Evolutionary conservation across 495 filamentous ascomycete species (phyloP).

Genomic region (Aspergillus wentii): DNA sequence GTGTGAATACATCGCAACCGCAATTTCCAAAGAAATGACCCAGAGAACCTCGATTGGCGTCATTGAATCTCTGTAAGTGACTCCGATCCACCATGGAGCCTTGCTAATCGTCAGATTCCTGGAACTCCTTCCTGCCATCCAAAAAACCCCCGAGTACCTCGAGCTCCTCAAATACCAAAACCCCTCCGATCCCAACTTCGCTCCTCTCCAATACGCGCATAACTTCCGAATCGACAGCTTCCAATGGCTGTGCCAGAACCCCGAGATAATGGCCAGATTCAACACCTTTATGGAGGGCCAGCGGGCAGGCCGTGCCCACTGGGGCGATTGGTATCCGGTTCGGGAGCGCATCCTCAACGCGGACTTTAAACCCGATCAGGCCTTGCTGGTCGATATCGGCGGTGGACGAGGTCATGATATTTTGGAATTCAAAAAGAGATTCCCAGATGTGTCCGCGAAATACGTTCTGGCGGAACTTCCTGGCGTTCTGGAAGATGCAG

Average conservation of each 20-base stretch:
- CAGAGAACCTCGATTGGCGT: conserved; percentile 10
- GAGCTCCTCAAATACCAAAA: conserved; percentile 11
- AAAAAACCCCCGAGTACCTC: conserved; percentile 19
- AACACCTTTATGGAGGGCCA: conserved; percentile 23
- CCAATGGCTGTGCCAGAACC: conserved; percentile 15
- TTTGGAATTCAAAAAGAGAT: conserved; percentile 20
- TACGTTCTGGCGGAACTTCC: conserved; percentile 44
- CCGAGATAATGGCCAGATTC: conserved; percentile 11
- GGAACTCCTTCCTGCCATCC: conserved; percentile 11
- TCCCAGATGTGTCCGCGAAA: conserved; percentile 15
- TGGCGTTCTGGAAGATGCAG: conserved; percentile 29
- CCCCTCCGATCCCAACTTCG: conserved; percentile 17
- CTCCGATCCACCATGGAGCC: not conserved
- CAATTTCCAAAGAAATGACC: conserved; percentile 14
- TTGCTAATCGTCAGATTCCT: conserved; percentile 1
- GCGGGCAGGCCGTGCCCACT: conserved; percentile 11
- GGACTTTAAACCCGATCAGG: conserved; percentile 8
- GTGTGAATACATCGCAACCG: conserved; percentile 12
- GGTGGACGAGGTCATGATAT: conserved; percentile 46
- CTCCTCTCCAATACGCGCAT: conserved; percentile 32
- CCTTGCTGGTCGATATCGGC: conserved; percentile 50
- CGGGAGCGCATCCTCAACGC: conserved; percentile 17
- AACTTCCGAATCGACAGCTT: conserved; percentile 20
- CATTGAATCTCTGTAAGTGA: conserved; percentile 15
- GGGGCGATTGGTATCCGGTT: conserved; percentile 30